Conservation (phyloP, 2,329 filamentous ascomycete species). For the Leptographium flavum region DNA sequence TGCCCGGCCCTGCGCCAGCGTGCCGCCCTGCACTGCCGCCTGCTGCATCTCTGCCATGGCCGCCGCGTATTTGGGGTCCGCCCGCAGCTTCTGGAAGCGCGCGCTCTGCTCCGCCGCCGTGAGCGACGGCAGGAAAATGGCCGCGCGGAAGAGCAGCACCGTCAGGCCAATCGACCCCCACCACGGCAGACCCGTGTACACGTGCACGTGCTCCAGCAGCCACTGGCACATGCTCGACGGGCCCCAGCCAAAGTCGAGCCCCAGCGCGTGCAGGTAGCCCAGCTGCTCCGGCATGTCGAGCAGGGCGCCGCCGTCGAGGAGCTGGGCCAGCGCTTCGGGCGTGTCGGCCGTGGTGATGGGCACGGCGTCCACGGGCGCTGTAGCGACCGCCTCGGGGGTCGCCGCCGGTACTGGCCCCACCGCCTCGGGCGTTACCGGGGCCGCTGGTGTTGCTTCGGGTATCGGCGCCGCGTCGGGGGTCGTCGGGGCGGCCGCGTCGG, state of each 20-base stretch:
- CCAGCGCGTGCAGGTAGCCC: slow-evolving; percentile 70
- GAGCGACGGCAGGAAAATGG: slow-evolving; percentile 52
- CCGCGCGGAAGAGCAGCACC: slow-evolving; percentile 48
- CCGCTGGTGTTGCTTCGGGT: not conserved
- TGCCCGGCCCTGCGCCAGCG: slow-evolving; percentile 30
- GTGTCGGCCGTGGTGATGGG: not conserved
- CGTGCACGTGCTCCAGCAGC: slow-evolving; percentile 68
- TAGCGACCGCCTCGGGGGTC: not conserved
- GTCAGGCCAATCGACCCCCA: slow-evolving; percentile 57
- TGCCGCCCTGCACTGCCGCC: slow-evolving; percentile 13
- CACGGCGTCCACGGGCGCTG: not conserved
- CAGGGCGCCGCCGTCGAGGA: slow-evolving; percentile 25
- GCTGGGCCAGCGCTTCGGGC: slow-evolving; percentile 6
- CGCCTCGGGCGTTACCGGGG: not conserved
- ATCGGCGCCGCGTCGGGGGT: not conserved
- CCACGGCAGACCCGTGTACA: slow-evolving; percentile 67
- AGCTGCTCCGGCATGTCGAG: slow-evolving; percentile 57
- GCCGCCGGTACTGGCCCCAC: not conserved
- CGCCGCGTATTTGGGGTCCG: slow-evolving; percentile 32
- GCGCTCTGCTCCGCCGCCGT: slow-evolving; percentile 46
- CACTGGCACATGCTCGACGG: slow-evolving; percentile 61
- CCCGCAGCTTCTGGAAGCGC: slow-evolving; percentile 33
- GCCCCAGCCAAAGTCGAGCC: slow-evolving; percentile 78
- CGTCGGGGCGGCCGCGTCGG: too few species aligned
- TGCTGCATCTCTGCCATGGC: slow-evolving; percentile 30